phyloP scores from a whole-genome alignment of 2,329 filamentous ascomycete species.

The Mycosphaerella sp. region DNA sequence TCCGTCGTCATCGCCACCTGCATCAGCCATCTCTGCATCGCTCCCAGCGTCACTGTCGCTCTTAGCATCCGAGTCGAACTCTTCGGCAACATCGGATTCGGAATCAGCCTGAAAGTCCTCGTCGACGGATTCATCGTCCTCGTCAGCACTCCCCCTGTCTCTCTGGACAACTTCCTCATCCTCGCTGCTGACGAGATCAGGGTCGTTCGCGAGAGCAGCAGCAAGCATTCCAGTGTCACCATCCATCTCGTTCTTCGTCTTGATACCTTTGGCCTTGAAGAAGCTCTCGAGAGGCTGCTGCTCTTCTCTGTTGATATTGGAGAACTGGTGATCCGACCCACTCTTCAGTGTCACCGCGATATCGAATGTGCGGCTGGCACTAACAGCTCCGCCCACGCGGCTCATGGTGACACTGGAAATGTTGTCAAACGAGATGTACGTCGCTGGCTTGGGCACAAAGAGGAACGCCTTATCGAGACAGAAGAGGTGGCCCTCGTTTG shows the following conservation, averaged over 20 bases:
- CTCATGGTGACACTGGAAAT: conserved; percentile 90
- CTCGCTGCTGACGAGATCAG: conserved; percentile 76
- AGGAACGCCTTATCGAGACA: conserved; percentile 97
- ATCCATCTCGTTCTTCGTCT: conserved; percentile 97
- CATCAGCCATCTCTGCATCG: conserved; percentile 58
- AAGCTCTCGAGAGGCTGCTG: conserved; percentile 94
- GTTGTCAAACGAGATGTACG: conserved; percentile 93
- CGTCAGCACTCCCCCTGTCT: conserved; percentile 85
- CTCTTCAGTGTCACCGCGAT: conserved; percentile 89
- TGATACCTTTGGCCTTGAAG: conserved; percentile 91
- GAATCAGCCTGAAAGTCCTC: conserved; percentile 92
- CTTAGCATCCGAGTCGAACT: conserved; percentile 87
- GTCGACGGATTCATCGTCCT: conserved; percentile 90
- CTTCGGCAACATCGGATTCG: conserved; percentile 92
- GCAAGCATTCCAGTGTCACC: conserved; percentile 72
- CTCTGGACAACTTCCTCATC: conserved; percentile 68
- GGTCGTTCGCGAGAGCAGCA: conserved; percentile 68
- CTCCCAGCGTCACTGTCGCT: conserved; percentile 64
- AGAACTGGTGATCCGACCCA: conserved; percentile 88
- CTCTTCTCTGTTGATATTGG: conserved; percentile 98
- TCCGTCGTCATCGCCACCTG: conserved; percentile 44
- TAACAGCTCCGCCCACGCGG: conserved; percentile 87
- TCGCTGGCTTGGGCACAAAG: conserved; percentile 97
- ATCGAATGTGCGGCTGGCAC: conserved; percentile 91
- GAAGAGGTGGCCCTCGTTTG: conserved; percentile 94